Evolutionary conservation across 2,329 filamentous ascomycete genomes (phyloP).

Genomic region (Neonectria neomacrospora): DNA sequence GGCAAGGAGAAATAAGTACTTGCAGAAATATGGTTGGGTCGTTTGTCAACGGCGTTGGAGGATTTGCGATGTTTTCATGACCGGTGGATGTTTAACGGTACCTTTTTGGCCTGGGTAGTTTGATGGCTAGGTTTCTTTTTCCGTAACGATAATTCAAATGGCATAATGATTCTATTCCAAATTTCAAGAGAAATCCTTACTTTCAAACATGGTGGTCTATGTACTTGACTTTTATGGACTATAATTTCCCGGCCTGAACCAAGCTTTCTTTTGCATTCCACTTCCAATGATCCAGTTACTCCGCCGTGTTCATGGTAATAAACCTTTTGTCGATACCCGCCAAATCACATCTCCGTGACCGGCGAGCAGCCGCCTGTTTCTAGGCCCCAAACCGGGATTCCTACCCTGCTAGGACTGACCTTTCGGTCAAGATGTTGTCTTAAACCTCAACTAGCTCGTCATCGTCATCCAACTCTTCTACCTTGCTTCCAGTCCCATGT

Average conservation of each 20-base stretch:
- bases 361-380: neutral
- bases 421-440: neutral
- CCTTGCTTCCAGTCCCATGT: conserved; percentile 47
- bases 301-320: neutral
- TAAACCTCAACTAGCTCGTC: conserved; percentile 67
- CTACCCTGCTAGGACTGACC: neutral
- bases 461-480: conserved; percentile 63
- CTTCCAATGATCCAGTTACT: neutral
- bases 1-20: conserved; percentile 35
- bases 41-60: conserved; percentile 36
- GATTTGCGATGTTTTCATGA: conserved; percentile 9
- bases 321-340: neutral
- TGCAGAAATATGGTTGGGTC: neutral
- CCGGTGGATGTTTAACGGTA: conserved; percentile 17
- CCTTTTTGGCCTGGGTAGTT: conserved; percentile 5
- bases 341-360: neutral
- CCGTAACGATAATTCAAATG: conserved; percentile 13
- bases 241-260: neutral
- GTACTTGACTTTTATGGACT: conserved; percentile 5
- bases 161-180: conserved; percentile 21
- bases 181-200: neutral
- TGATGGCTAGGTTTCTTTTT: conserved; percentile 1
- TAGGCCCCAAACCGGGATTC: neutral
- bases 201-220: conserved; percentile 11
- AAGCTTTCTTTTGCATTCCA: neutral